Evolutionary conservation across 164 flowering plant genomes (phyloP).

Genomic region (Macadamia tetraphylla): DNA sequence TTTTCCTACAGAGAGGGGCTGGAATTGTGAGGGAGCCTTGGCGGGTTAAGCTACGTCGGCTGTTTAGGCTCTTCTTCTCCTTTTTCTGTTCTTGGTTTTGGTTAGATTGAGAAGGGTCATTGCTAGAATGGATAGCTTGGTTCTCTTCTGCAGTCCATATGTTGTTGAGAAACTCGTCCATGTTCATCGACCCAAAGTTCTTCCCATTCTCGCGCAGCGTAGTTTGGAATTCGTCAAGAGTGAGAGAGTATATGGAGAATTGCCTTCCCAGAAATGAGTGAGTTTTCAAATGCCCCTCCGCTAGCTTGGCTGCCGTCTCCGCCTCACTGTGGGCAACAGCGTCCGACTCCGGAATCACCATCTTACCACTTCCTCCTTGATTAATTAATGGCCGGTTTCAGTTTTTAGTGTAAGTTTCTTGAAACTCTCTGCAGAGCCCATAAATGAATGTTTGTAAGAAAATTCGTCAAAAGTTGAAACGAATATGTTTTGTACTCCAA

Average conservation of each 20-base stretch:
- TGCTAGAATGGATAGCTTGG: constrained; percentile 33
- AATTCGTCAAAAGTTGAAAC: too few relatives aligned
- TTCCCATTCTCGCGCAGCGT: constrained; percentile 62
- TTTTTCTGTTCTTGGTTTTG: constrained; percentile 6
- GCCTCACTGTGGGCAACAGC: too few relatives aligned
- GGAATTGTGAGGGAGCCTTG: constrained; percentile 81
- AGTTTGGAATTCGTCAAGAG: constrained; percentile 85
- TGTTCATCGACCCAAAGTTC: constrained; percentile 94
- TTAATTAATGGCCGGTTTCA: too few relatives aligned
- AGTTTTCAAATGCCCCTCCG: too few relatives aligned
- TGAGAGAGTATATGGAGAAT: constrained; percentile 49
- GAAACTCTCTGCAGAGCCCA: too few relatives aligned
- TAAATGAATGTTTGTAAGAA: too few relatives aligned
- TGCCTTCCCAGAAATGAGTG: too few relatives aligned
- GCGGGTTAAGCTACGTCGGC: constrained; percentile 54
- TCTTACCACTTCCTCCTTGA: too few relatives aligned
- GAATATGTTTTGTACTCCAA: too few relatives aligned
- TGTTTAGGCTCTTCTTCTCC: constrained; percentile 8
- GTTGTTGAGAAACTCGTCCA: constrained; percentile 86
- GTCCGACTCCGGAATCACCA: too few relatives aligned
- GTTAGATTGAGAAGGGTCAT: neutral
- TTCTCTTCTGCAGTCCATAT: constrained; percentile 82
- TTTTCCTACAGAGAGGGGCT: constrained; percentile 60
- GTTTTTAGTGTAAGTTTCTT: too few relatives aligned
- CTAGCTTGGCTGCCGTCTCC: too few relatives aligned